These are phyloP conservation scores for Heliamphora exappendiculata DNA, from an alignment of 148 eudicot species.

Conservation along the genomic window DNA sequence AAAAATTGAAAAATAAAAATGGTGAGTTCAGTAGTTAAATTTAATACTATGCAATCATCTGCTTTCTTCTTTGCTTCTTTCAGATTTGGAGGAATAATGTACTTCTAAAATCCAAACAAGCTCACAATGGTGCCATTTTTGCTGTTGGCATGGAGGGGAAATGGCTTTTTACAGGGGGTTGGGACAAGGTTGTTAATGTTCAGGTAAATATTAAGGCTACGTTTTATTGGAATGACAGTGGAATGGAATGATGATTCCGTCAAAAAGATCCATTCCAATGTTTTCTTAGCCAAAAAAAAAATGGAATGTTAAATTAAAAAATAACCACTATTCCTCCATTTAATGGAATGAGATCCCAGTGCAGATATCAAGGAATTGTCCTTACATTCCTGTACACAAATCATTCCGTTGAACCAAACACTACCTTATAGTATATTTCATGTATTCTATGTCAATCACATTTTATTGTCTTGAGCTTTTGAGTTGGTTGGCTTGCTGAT, in stretches of 20 bases:
- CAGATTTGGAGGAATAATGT: slow-evolving; percentile 71
- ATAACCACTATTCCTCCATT: too few relatives aligned
- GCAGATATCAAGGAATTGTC: too few relatives aligned
- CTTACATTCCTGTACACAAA: too few relatives aligned
- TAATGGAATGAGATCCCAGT: too few relatives aligned
- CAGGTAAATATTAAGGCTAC: slow-evolving; percentile 66
- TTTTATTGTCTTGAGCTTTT: neutral
- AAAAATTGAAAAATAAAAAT: neutral
- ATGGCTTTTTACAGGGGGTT: slow-evolving; percentile 77
- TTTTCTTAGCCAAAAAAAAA: too few relatives aligned
- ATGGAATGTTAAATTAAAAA: too few relatives aligned
- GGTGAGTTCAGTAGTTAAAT: neutral
- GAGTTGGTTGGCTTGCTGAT: slow-evolving; percentile 3
- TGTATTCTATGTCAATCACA: neutral
- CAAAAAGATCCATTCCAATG: too few relatives aligned
- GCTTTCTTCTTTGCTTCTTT: slow-evolving; percentile 9
- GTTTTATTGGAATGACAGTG: too few relatives aligned
- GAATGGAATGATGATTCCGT: too few relatives aligned
- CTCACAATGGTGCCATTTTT: slow-evolving; percentile 61
- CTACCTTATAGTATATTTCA: neutral
- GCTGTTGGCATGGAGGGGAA: slow-evolving; percentile 51
- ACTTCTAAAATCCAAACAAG: slow-evolving; percentile 32
- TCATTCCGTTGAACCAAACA: too few relatives aligned
- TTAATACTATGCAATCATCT: neutral
- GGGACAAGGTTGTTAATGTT: slow-evolving; percentile 61